Evolutionary conservation across 345 rosid genomes (phyloP), one percentile per base, ranked within the genome.

Genomic region (Bruguiera sexangula): DNA sequence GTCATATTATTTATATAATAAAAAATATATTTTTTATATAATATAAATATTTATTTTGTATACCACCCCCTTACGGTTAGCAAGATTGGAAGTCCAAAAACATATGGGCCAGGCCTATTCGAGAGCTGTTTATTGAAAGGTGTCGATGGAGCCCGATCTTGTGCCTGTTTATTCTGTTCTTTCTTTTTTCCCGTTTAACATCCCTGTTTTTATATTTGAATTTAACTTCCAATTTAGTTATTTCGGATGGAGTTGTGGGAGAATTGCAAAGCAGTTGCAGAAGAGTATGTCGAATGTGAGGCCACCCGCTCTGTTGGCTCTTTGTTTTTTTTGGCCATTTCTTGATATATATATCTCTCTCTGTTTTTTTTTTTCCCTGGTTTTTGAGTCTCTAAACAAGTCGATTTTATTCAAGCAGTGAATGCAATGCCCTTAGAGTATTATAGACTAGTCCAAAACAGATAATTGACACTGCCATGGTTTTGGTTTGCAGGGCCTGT

Each of bases 261-360:
- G 53, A 87, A 82, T 20, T 88, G 95, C 80, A 82, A 84, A 62
- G 83, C 88, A 54, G 79, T 87, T 71, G 95, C 92, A 18, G 95
- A 88, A 63, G 88, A 85, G 70, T 90, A 88, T 65, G 79, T 88
- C 62, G 96, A 92, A 72, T 92, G 92, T 66, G 98, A 88, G 29
- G 48, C 50, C 34, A 37, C 32, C 32, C 4, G 5, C 7, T 73
- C 55, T 53, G 43, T 65, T 31, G 26, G 22, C 8, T 27, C 29
- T 11, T 20, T 39, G 21, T 8, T 20, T 53, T 69, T 21, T 54
- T 6, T 54, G 24, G 24, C 24, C 15, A 8, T 8, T 52, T 1
- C 21, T 21, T 21, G 58, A 6, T 53, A 8, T 53, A 20, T 54
- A 6, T 54, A 8, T 8, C 21, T 54, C 8, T 4, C 30, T 20